phyloP scores from a whole-genome alignment of 2,329 filamentous ascomycete genomes.

The Phyllosticta citribraziliensis region DNA sequence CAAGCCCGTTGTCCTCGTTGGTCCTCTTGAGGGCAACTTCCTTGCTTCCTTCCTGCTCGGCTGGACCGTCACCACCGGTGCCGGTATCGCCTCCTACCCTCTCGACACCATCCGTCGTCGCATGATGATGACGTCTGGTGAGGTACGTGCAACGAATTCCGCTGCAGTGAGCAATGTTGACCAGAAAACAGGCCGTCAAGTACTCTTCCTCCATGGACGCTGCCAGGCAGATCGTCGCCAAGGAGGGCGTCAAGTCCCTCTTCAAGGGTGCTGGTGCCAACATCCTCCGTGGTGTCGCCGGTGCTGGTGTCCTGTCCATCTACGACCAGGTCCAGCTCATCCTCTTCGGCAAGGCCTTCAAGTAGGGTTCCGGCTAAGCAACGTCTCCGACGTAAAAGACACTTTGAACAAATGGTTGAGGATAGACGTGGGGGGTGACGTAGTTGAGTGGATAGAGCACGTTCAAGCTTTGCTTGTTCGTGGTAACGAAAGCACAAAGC shows the following conservation, averaged over 20 bases:
- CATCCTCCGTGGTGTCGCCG: slow-evolving; percentile 99
- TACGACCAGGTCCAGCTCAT: slow-evolving; percentile 99
- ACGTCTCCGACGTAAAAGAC: slow-evolving; percentile 10
- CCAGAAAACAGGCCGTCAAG: slow-evolving; percentile 77
- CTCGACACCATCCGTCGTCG: slow-evolving; percentile 99
- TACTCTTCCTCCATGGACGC: slow-evolving; percentile 96
- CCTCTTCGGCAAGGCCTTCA: slow-evolving; percentile 99
- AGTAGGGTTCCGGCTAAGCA: slow-evolving; percentile 44
- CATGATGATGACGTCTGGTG: slow-evolving; percentile 99
- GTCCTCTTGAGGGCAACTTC: slow-evolving; percentile 94
- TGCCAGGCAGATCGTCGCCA: slow-evolving; percentile 84
- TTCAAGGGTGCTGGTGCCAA: slow-evolving; percentile 99
- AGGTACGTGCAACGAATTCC: slow-evolving; percentile 37
- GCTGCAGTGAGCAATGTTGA: slow-evolving; percentile 13
- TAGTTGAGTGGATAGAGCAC: slow-evolving; percentile 23
- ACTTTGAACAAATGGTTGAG: slow-evolving; percentile 1
- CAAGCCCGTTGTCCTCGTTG: slow-evolving; percentile 95
- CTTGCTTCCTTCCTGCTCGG: slow-evolving; percentile 97
- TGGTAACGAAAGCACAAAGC: slow-evolving; percentile 29
- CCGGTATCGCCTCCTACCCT: slow-evolving; percentile 99
- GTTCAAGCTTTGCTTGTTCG: slow-evolving; percentile 33
- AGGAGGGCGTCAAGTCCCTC: slow-evolving; percentile 96
- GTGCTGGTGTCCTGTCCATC: slow-evolving; percentile 99
- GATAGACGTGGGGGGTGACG: slow-evolving; percentile 15
- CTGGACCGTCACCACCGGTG: slow-evolving; percentile 99